Conservation (phyloP, 768 basidiomycete species). For the Panellus pusillus region DNA sequence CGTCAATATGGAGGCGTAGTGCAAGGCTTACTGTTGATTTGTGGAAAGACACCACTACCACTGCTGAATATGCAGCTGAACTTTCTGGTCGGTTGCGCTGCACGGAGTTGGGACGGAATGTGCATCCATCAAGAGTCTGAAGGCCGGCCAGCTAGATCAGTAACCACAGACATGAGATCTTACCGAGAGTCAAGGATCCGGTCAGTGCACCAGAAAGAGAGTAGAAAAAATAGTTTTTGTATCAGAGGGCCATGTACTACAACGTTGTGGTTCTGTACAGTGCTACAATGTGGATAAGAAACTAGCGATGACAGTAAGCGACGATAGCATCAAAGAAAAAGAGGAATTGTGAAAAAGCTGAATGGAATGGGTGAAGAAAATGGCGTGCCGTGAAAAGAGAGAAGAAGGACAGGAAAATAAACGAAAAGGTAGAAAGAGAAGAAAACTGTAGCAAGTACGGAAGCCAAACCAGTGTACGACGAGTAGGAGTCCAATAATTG, state of each 20-base stretch:
- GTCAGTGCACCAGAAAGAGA: conserved; percentile 4
- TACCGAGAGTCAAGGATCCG: not conserved
- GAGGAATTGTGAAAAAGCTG: not conserved
- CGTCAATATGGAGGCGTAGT: not conserved
- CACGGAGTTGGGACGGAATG: not conserved
- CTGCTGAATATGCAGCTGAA: not conserved
- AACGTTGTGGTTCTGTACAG: conserved; percentile 23
- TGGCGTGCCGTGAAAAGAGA: not conserved
- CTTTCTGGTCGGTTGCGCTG: not conserved
- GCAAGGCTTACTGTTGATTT: not conserved
- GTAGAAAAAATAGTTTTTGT: conserved; percentile 16
- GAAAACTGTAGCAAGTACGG: conserved; percentile 20
- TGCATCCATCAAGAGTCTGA: not conserved
- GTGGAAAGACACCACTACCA: not conserved
- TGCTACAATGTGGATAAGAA: conserved; percentile 17
- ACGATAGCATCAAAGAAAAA: conserved; percentile 17
- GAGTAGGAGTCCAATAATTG: conserved; percentile 18
- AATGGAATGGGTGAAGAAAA: not conserved
- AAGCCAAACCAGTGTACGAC: conserved; percentile 17
- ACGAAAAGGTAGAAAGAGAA: not conserved
- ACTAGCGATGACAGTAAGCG: conserved; percentile 24
- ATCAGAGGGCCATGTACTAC: conserved; percentile 21
- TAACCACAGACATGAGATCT: not conserved
- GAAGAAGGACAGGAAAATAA: conserved; percentile 7
- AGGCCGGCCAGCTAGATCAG: not conserved